Evolutionary conservation across 2,329 filamentous ascomycete species (phyloP).

Genomic region (Emmonsiellopsis sp.): DNA sequence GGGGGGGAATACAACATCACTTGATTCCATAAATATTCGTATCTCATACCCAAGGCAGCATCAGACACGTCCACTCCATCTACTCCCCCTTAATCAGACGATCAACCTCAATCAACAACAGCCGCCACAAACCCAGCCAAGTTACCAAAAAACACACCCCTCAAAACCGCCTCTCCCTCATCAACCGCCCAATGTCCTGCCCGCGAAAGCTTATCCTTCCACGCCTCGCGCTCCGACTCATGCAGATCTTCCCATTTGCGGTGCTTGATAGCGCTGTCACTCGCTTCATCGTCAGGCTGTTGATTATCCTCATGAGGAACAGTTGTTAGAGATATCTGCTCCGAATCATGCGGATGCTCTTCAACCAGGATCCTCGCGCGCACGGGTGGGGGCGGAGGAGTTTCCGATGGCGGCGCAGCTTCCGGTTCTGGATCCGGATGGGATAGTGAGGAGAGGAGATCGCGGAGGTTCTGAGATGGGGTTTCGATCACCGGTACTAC

Average conservation of each 20-base stretch:
- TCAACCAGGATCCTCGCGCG: slow-evolving; percentile 5
- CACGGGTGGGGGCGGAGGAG: slow-evolving; percentile 8
- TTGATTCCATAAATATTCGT: too few species aligned
- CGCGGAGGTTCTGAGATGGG: slow-evolving; percentile 15
- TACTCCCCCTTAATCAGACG: not conserved
- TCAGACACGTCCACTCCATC: too few species aligned
- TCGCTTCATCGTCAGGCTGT: not conserved
- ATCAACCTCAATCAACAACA: not conserved
- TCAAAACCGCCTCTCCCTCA: slow-evolving; percentile 67
- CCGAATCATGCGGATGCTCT: slow-evolving; percentile 6
- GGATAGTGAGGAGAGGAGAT: slow-evolving; percentile 19
- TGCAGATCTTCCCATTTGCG: slow-evolving; percentile 61
- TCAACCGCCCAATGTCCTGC: slow-evolving; percentile 71
- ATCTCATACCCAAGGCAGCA: too few species aligned
- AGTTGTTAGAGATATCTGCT: not conserved
- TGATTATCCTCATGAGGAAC: not conserved
- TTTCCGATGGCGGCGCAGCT: slow-evolving; percentile 18
- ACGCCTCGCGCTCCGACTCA: slow-evolving; percentile 51
- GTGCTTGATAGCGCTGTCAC: not conserved
- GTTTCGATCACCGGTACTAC: not conserved
- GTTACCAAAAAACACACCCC: slow-evolving; percentile 68
- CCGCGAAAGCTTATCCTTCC: slow-evolving; percentile 59
- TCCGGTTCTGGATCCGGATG: slow-evolving; percentile 14
- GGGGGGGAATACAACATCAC: too few species aligned
- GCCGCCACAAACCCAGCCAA: slow-evolving; percentile 44